Base-by-base conservation (phyloP, 148 eudicot genomes). In the Chenopodium suecicum region DNA sequence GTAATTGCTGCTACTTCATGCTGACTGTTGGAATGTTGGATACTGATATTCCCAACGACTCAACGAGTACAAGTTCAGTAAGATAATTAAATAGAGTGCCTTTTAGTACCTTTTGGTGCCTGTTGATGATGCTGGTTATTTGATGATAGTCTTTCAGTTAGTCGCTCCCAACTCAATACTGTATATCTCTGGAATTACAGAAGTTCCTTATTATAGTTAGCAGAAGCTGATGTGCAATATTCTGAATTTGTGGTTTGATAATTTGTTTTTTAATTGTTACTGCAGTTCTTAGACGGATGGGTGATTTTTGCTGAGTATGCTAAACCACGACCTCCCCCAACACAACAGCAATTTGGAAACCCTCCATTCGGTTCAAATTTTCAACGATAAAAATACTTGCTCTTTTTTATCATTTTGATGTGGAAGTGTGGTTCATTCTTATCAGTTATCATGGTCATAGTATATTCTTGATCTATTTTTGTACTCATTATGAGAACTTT, bases 201-300 rank as follows among this genome's bases (percentile, higher is more conserved):
- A 62, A 62, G n/a, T 20, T 62, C 46, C 14, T 69, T 13, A 29
- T 27, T 29, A 7, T 12, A 11, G 14, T 29, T 41, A 29, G 71
- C 17, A 27, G 71, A 67, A 27, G 37, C 63, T 48, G 14, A 9
- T 68, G 29, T 31, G 27, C 1, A 1, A 1, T 52, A 2, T 66
- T 27, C 29, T 13, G 60, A 41, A 48, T 19, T 70, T 62, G 3
- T 63, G 71, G 63, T 63, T 19, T 76, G 37, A 41, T 79, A 63
- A 31, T 75, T 3, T 41, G 17, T 58, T 6, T 27, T 47, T 22
- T 79, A 20, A 9, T 31, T 47, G 32, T 62, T 76, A n/a, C 29
- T 89, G 86, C 84, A 94, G 98, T 91, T 88, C 82, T 84, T 94
- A 88, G 98, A 94, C 75, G 98, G 98, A 62, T 94, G 98, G 98